Percentiles rank a stretch among this genome's conserved stretches.
Conservation (phyloP, 768 basidiomycete genomes). For the Boletus rubropictus region DNA sequence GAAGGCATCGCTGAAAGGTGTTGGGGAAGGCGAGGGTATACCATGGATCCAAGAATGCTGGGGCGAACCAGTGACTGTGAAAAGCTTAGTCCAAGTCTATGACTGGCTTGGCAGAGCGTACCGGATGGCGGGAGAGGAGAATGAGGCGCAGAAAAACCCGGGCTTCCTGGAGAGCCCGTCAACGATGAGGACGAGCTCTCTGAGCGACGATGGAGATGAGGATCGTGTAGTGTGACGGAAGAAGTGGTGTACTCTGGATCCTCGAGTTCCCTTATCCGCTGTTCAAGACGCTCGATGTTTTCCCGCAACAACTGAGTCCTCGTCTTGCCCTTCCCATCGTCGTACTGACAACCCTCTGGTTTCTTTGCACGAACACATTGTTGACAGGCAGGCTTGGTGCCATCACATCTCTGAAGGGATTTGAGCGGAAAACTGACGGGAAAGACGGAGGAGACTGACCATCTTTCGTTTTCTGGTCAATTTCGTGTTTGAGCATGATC, state of each 20-base stretch:
- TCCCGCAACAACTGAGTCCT: constrained; percentile 75
- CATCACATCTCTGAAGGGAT: constrained; percentile 62
- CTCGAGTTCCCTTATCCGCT: constrained; percentile 68
- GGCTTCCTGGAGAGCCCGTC: constrained; percentile 44
- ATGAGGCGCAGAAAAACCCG: constrained; percentile 48
- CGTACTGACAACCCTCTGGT: constrained; percentile 68
- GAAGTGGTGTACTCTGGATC: constrained; percentile 66
- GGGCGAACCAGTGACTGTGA: constrained; percentile 43
- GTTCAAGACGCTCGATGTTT: constrained; percentile 67
- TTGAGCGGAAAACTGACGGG: constrained; percentile 8
- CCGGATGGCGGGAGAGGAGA: constrained; percentile 56
- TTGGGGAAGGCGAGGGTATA: constrained; percentile 47
- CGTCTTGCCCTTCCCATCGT: constrained; percentile 81
- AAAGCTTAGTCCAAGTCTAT: constrained; percentile 3
- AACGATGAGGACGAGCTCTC: constrained; percentile 52
- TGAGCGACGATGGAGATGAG: constrained; percentile 40
- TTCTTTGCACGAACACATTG: constrained; percentile 79
- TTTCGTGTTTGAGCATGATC: constrained; percentile 11
- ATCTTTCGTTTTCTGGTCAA: constrained; percentile 60
- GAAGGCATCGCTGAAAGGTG: constrained; percentile 47
- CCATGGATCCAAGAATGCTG: constrained; percentile 47
- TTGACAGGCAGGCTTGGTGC: constrained; percentile 68
- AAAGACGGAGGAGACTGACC: constrained; percentile 33
- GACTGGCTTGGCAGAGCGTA: constrained; percentile 20
- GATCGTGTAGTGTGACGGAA: constrained; percentile 66